Base-by-base conservation (phyloP, 257 asterid genomes). In the Nicotiana attenuata region DNA sequence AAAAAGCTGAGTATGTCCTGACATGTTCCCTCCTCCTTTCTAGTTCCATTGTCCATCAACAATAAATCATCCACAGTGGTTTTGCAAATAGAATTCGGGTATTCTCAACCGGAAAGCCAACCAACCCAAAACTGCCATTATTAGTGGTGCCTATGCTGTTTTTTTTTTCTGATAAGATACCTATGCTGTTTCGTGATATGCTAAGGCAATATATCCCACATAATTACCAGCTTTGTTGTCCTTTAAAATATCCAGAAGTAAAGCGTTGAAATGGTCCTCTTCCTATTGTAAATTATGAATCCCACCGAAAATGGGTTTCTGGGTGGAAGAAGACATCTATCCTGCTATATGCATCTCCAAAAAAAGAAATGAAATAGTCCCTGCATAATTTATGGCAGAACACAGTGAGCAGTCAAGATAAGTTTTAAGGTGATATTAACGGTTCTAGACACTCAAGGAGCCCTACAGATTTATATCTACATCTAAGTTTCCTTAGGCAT, bases 261-360 rank as follows among this genome's bases (percentile, higher is more conserved):
- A 41, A 69, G 33, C 7, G 3, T 8, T 13, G 33, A 69, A 20
- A 69, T 11, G 24, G 26, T 69, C 59, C 20, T 38, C 78, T 69
- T 41, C 35, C 41, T 41, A 14, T 52, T 13, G 56, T 52, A 52
- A 52, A 41, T 52, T 52, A 52, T 52, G 19, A 52, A 52, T 52
- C 17, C 56, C 59, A 41, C 59, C 33, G 22, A 45, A 69, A 41
- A 9, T 69, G 77, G 56, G 22, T 69, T 69, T 69, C n/a, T 20
- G 57, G 78, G 13, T 68, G 77, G 77, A 68, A 68, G 56, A 68
- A 38, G 77, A n/a, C 31, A 38, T 31, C 56, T 68, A 68, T 38
- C 56, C 29, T 38, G 77, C 55, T 38, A 68, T 35, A 68, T 35
- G 77, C 41, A 68, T 68, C 56, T 68, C 29, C 55, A n/a, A n/a